phyloP scores from a whole-genome alignment of 257 asterid species.

The Hygrophila difformis region DNA sequence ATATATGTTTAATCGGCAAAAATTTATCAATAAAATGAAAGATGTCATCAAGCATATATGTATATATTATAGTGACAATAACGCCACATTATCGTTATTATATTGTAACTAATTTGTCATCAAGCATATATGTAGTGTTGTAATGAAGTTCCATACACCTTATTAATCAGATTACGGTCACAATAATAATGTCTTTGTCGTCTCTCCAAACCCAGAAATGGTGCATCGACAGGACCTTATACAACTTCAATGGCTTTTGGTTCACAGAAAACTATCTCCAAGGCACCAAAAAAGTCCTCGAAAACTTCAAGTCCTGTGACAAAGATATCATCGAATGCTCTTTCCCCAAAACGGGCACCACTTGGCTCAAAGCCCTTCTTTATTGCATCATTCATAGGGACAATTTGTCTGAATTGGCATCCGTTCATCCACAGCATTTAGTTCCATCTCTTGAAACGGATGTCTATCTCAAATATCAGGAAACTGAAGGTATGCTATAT shows the following conservation, averaged over 20 bases:
- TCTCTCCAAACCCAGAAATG: slow-evolving; percentile 19
- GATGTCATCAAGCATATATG: no score
- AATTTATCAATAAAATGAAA: no score
- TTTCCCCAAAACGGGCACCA: slow-evolving; percentile 53
- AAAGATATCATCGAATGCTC: slow-evolving; percentile 36
- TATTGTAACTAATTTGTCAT: no score
- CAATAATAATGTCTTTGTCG: no score
- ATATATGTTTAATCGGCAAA: no score
- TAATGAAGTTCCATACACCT: no score
- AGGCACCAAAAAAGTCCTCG: slow-evolving; percentile 19
- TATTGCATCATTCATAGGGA: slow-evolving; percentile 23
- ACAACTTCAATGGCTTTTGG: slow-evolving; percentile 25
- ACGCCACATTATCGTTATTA: no score
- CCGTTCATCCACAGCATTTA: slow-evolving; percentile 37
- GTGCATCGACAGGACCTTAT: slow-evolving; percentile 24
- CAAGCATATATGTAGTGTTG: no score
- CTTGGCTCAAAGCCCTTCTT: slow-evolving; percentile 56
- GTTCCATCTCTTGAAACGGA: slow-evolving; percentile 42
- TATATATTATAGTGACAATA: no score
- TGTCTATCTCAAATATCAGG: slow-evolving; percentile 19
- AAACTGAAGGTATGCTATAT: no score
- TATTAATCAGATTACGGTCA: no score
- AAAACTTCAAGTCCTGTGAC: no score
- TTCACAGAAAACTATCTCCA: slow-evolving; percentile 14
- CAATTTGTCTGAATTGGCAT: not conserved